Conservation (phyloP, 2,329 filamentous ascomycete genomes). For the Tolypocladium capitatum region DNA sequence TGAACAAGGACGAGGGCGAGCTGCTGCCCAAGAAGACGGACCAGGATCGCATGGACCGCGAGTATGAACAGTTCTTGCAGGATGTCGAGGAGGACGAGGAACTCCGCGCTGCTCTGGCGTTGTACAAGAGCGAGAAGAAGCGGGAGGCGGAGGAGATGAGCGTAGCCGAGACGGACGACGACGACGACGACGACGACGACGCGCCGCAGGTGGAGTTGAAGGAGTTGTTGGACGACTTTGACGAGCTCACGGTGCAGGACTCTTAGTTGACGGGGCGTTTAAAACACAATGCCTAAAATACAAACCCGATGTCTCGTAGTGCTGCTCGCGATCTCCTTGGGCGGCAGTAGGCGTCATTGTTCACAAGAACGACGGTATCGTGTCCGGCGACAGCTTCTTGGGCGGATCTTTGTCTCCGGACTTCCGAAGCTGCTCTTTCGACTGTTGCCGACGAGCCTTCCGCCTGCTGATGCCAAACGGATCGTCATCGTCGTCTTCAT, state of each 20-base stretch:
- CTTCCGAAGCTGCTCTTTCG: constrained; percentile 15
- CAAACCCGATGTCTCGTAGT: neutral
- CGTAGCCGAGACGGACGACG: constrained; percentile 48
- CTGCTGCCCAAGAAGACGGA: constrained; percentile 77
- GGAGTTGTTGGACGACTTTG: constrained; percentile 82
- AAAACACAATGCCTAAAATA: constrained; percentile 5
- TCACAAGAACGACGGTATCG: constrained; percentile 25
- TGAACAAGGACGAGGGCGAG: constrained; percentile 81
- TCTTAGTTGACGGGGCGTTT: constrained; percentile 22
- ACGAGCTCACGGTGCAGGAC: constrained; percentile 51
- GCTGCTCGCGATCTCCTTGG: neutral
- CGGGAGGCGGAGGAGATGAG: constrained; percentile 52
- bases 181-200: constrained; percentile 49
- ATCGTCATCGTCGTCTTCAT: constrained; percentile 18
- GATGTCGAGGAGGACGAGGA: constrained; percentile 96
- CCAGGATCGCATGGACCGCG: constrained; percentile 74
- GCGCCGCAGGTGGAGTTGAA: constrained; percentile 63
- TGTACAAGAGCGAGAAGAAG: constrained; percentile 62
- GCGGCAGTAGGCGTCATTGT: too few relatives aligned
- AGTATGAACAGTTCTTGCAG: constrained; percentile 94
- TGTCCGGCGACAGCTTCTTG: constrained; percentile 12
- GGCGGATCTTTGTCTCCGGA: constrained; percentile 4
- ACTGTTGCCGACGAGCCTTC: constrained; percentile 16
- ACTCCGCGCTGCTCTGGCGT: constrained; percentile 64
- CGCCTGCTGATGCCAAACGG: constrained; percentile 21